A percentile compares a stretch with the other conserved stretches of the same genome.
Conservation (phyloP, 1,284 basidiomycete species). For the Cutaneotrichosporon cavernicola region DNA sequence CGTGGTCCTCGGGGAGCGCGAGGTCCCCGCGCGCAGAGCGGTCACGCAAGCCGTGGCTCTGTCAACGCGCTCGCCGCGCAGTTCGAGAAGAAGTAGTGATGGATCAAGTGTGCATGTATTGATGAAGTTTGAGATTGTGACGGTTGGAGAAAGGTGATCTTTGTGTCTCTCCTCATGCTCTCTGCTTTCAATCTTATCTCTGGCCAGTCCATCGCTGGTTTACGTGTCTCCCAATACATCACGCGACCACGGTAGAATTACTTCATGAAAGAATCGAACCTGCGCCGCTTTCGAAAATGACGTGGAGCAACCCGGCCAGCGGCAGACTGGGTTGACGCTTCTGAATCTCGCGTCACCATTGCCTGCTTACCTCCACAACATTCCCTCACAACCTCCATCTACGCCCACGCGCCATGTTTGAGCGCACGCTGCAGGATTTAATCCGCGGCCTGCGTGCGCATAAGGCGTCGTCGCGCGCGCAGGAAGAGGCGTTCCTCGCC, state of each 20-base stretch:
- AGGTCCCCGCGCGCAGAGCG: slow-evolving; percentile 37
- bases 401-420: slow-evolving; percentile 66
- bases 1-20: slow-evolving; percentile 46
- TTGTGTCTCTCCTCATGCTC: not conserved
- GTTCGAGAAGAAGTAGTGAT: slow-evolving; percentile 32
- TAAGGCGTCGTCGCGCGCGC: slow-evolving; percentile 50
- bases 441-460: slow-evolving; percentile 77
- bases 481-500: slow-evolving; percentile 55
- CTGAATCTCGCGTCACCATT: not conserved
- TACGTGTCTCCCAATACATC: no score
- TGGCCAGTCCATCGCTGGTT: no score
- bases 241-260: no score
- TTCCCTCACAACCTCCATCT: slow-evolving; percentile 3
- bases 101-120: slow-evolving; percentile 3
- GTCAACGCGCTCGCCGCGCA: slow-evolving; percentile 36
- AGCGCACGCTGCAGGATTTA: slow-evolving; percentile 86
- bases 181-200: not conserved
- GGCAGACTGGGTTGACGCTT: no score
- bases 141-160: not conserved
- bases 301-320: not conserved
- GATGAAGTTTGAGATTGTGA: not conserved
- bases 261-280: not conserved
- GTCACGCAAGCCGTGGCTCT: slow-evolving; percentile 29
- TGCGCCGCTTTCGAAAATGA: not conserved
- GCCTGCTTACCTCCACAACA: not conserved